phyloP scores from a whole-genome alignment of 345 rosid species.

The Acer yangbiense region DNA sequence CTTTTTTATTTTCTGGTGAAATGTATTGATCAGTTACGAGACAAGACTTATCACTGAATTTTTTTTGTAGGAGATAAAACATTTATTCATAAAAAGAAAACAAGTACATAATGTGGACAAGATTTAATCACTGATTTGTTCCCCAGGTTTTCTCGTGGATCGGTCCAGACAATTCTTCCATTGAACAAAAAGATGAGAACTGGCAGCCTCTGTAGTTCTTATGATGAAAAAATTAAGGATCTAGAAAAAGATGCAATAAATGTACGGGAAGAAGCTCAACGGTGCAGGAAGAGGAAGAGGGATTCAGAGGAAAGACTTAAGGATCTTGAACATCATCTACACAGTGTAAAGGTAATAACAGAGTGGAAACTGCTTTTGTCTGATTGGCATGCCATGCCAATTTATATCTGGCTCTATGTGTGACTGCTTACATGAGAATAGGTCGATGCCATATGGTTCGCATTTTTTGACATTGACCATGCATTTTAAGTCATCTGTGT shows the following conservation, averaged over 20 bases:
- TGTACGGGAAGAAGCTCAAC: conserved; percentile 43
- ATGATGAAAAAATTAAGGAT: conserved; percentile 70
- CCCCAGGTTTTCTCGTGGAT: conserved; percentile 79
- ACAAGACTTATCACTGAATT: not conserved
- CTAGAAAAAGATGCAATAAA: conserved; percentile 48
- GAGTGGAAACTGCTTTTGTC: not conserved
- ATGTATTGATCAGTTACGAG: not conserved
- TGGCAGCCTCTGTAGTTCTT: conserved; percentile 83
- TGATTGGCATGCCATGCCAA: not conserved
- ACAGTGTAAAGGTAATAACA: conserved; percentile 54
- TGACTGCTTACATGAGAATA: not conserved
- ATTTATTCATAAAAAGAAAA: not conserved
- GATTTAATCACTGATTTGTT: conserved; percentile 8
- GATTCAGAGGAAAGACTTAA: conserved; percentile 48
- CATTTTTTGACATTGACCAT: not conserved
- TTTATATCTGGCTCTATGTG: not conserved
- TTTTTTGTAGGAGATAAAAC: not conserved
- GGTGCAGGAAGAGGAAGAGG: conserved; percentile 58
- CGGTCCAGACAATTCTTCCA: conserved; percentile 90
- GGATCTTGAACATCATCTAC: conserved; percentile 46
- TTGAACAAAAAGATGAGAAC: conserved; percentile 45
- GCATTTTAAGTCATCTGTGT: not conserved
- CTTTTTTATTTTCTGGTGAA: not conserved
- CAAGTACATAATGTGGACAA: not conserved
- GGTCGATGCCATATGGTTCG: not conserved